Evolutionary conservation across 2,329 filamentous ascomycete species (phyloP).

Genomic region (Hymenoscyphus scutula): DNA sequence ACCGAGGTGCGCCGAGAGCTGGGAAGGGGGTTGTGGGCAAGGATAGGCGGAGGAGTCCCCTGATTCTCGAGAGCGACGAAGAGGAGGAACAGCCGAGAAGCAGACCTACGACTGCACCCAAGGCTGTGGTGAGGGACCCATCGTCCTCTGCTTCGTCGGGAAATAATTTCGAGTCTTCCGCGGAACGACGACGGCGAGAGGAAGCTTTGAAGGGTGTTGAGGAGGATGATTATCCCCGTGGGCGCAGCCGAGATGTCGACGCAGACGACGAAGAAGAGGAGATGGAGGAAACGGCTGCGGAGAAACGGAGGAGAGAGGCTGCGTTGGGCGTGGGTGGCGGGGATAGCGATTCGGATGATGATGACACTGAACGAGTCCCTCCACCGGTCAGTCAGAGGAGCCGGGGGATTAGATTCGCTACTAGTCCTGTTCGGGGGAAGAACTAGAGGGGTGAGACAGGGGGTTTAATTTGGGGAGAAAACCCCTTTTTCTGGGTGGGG

Average conservation of each 20-base stretch:
- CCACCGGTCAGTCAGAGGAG: constrained; percentile 24
- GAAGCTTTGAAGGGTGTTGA: constrained; percentile 12
- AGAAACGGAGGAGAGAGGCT: constrained; percentile 65
- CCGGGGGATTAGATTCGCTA: constrained; percentile 36
- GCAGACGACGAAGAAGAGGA: constrained; percentile 2
- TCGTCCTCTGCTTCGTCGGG: constrained; percentile 14
- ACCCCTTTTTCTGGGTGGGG: no score
- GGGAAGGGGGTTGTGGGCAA: constrained; percentile 16
- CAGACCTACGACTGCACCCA: background rate
- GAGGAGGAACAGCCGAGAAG: background rate
- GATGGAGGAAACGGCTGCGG: constrained; percentile 12
- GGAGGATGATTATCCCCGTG: background rate
- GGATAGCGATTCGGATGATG: constrained; percentile 33
- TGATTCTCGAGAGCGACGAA: constrained; percentile 1
- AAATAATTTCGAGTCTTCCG: constrained; percentile 59
- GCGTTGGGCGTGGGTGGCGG: constrained; percentile 59
- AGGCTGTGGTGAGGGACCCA: background rate
- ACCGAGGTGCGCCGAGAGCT: constrained; percentile 30
- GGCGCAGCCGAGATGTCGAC: background rate
- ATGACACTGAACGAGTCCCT: constrained; percentile 34
- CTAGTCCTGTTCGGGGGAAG: constrained; percentile 34
- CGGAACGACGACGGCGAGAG: constrained; percentile 31
- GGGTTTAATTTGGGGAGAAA: no score
- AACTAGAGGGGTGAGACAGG: background rate
- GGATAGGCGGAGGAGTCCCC: constrained; percentile 17